Evolutionary conservation across 345 rosid species (phyloP), one percentile per base, ranked within the genome.

Genomic region (Euphorbia tirucalli): DNA sequence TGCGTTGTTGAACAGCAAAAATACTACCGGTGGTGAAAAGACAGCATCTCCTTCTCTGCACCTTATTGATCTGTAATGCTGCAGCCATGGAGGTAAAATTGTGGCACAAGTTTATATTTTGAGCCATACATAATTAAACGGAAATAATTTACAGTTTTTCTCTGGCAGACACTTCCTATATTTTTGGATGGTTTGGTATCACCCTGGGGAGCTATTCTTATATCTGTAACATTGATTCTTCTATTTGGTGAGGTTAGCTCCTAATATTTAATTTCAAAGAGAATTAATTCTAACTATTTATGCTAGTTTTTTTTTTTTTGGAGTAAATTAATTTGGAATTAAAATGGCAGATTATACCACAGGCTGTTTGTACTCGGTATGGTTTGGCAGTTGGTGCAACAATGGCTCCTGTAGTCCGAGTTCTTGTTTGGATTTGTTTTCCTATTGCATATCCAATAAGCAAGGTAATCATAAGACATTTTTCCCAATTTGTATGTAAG

Each of bases 61-160:
- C 96, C 44, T 76, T 94, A 35, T 93, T 94, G 68, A 74, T 90
- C 56, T 94, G 92, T 84, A 94, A 94, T 71, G 98, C 97, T 64
- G 95, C 93, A 76, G 92, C 98, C 55, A 94, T 92, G 98, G 98
- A 94, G 97, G 97, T 94, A 83, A n/a, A n/a, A n/a, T n/a, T n/a
- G n/a, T n/a, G n/a, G n/a, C n/a, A n/a, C n/a, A n/a, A n/a, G n/a
- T n/a, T n/a, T 25, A 18, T 46, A 18, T 56, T 3, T 0, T 35
- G 39, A 7, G 22, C 22, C 7, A 50, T 16, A 16, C n/a, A 16
- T 50, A 50, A 1, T 15, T 11, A 3, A 0, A 14, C 19, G 56
- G 11, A 11, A 3, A 9, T 15, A 13, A 35, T 9, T 48, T 10
- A 7, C 25, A 0, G 14, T 24, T 24, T 41, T 46, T 27, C 14